Percentiles rank a stretch among this genome's conserved stretches.
Conservation (phyloP, 257 asterid species). For the Scutellaria barbata region DNA sequence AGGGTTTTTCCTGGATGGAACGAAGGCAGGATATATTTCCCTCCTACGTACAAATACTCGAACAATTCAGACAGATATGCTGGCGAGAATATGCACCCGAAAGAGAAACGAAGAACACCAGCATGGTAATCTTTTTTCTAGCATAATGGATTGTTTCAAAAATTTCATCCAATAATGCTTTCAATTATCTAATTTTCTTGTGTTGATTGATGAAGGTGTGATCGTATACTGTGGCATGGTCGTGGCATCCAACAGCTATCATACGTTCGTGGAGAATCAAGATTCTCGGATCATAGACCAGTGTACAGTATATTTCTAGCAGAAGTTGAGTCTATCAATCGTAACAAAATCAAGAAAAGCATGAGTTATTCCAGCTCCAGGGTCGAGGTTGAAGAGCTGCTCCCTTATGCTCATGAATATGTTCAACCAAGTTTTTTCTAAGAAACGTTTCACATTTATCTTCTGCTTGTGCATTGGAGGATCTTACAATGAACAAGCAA, state of each 20-base stretch:
- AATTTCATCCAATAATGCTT: not conserved
- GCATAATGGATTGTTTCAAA: too few relatives aligned
- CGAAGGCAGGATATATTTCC: conserved; percentile 87
- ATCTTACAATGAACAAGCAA: not conserved
- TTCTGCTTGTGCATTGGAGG: not conserved
- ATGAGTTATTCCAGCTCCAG: conserved; percentile 69
- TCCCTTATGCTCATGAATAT: conserved; percentile 63
- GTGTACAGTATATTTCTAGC: conserved; percentile 79
- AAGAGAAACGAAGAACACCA: conserved; percentile 89
- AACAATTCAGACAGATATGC: conserved; percentile 86
- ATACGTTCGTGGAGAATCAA: conserved; percentile 93
- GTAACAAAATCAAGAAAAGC: conserved; percentile 65
- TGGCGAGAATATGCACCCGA: conserved; percentile 75
- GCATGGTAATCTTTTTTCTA: conserved; percentile 65
- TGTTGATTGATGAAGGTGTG: conserved; percentile 71
- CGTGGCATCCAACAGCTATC: conserved; percentile 87
- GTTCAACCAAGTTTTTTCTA: conserved; percentile 50
- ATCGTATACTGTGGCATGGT: conserved; percentile 94
- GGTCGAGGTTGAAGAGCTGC: conserved; percentile 90
- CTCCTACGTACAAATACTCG: conserved; percentile 91
- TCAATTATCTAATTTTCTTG: not conserved
- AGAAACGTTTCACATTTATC: conserved; percentile 26
- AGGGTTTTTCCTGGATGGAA: conserved; percentile 88
- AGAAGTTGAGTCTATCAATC: conserved; percentile 84
- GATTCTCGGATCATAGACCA: conserved; percentile 94